These are phyloP conservation scores for Purpureocillium lavendulum DNA, from an alignment of 2,329 filamentous ascomycete species.

Conservation along the genomic window DNA sequence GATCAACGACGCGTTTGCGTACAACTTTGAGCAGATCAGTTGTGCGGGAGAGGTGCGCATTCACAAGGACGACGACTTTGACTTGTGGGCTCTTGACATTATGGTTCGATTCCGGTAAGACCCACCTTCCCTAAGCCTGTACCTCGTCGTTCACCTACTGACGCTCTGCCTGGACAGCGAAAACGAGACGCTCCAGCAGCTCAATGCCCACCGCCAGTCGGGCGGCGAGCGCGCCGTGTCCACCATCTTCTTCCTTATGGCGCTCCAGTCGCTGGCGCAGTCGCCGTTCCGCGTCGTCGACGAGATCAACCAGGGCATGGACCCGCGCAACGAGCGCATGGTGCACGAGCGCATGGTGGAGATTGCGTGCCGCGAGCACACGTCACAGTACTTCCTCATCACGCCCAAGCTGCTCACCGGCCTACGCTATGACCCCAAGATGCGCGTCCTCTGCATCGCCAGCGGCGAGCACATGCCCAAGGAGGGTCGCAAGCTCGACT, in stretches of 20 bases:
- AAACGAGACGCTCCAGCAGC: conserved; percentile 71
- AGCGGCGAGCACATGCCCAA: conserved; percentile 68
- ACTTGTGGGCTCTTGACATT: conserved; percentile 88
- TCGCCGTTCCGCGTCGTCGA: conserved; percentile 97
- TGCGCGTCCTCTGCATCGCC: conserved; percentile 90
- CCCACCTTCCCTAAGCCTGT: not conserved
- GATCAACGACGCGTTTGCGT: conserved; percentile 85
- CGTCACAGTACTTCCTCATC: conserved; percentile 89
- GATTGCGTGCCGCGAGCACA: conserved; percentile 80
- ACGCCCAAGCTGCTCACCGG: conserved; percentile 89
- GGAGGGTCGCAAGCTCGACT: conserved; percentile 43
- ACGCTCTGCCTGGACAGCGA: conserved; percentile 40
- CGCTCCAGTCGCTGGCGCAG: conserved; percentile 84
- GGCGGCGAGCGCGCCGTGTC: conserved; percentile 93
- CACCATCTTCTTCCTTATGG: conserved; percentile 99
- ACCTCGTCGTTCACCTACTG: not conserved
- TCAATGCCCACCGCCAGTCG: conserved; percentile 89
- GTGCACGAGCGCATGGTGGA: conserved; percentile 98
- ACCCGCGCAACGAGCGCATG: conserved; percentile 95
- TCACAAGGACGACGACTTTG: conserved; percentile 88
- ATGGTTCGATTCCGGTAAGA: conserved; percentile 85
- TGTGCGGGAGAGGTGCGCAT: conserved; percentile 87
- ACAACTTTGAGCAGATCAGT: conserved; percentile 89
- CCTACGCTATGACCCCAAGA: conserved; percentile 77
- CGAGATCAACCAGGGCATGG: conserved; percentile 99